These are phyloP conservation scores for Monosporascus sp. DNA, from an alignment of 2,329 filamentous ascomycete genomes.

Conservation along the genomic window DNA sequence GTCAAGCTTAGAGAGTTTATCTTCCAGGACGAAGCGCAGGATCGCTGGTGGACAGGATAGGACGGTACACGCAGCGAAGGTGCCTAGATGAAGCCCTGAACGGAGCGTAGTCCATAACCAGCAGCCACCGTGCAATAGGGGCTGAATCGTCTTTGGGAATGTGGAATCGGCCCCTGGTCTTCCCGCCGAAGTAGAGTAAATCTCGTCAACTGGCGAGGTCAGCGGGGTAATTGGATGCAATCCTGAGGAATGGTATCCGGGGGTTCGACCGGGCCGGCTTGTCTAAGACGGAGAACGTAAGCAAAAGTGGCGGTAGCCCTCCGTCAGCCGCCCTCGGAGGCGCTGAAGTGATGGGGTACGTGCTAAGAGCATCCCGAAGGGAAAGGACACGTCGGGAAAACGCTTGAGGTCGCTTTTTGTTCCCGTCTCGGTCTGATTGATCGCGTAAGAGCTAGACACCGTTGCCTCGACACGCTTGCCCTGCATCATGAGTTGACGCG, in stretches of 20 bases:
- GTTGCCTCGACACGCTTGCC: conserved; percentile 33
- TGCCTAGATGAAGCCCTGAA: not conserved
- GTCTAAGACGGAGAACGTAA: not conserved
- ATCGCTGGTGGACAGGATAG: no score
- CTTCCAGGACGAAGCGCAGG: no score
- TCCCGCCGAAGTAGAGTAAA: not conserved
- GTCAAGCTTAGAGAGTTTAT: no score
- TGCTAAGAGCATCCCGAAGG: conserved; percentile 38
- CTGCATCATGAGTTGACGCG: conserved; percentile 41
- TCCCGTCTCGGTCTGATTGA: conserved; percentile 37
- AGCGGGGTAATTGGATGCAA: not conserved
- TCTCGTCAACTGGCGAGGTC: not conserved
- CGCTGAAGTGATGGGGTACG: not conserved
- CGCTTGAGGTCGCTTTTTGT: conserved; percentile 28
- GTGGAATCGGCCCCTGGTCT: not conserved
- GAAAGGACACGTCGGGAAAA: conserved; percentile 34
- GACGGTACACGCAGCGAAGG: no score
- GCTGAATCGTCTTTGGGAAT: not conserved
- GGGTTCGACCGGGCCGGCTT: not conserved
- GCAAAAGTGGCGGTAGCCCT: not conserved
- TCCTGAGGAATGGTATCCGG: not conserved
- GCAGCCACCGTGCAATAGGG: not conserved
- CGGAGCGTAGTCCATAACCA: not conserved
- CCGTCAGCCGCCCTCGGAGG: not conserved
- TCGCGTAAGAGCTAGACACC: conserved; percentile 23